These are phyloP conservation scores for Pichia kudriavzevii DNA, from an alignment of 1,139 yeast genomes.

Conservation along the genomic window DNA sequence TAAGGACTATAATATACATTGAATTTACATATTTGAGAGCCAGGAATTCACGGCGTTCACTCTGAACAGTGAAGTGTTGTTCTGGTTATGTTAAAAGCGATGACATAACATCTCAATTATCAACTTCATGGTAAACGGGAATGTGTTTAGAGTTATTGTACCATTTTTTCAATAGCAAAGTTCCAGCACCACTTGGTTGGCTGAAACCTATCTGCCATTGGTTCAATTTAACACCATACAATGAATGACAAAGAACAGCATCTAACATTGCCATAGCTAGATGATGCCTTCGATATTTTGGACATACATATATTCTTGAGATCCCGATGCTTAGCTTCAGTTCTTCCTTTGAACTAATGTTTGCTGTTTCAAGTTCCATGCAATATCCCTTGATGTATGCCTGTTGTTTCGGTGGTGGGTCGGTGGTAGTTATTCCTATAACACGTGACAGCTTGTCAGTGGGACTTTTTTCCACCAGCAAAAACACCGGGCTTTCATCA, in stretches of 20 bases:
- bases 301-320: conserved; percentile 60
- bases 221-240: conserved; percentile 45
- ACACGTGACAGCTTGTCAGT: conserved; percentile 31
- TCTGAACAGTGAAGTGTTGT: no score
- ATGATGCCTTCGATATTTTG: conserved; percentile 44
- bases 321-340: conserved; percentile 39
- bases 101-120: no score
- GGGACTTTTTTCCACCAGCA: background rate
- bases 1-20: no score
- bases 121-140: conserved; percentile 41
- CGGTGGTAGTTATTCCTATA: conserved; percentile 46
- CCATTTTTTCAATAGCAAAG: conserved; percentile 43
- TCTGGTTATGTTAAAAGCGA: no score
- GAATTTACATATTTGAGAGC: no score
- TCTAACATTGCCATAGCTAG: conserved; percentile 40
- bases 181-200: conserved; percentile 63
- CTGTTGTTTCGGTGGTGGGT: conserved; percentile 21
- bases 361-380: conserved; percentile 38
- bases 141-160: conserved; percentile 43
- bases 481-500: conserved; percentile 2
- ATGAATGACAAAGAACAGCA: conserved; percentile 33
- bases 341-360: conserved; percentile 29
- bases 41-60: no score
- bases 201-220: conserved; percentile 53
- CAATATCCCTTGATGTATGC: conserved; percentile 31